Percentiles rank a stretch among this genome's conserved stretches.
Evolutionary conservation across 257 asterid species (phyloP).

Genomic region (Avicennia marina): DNA sequence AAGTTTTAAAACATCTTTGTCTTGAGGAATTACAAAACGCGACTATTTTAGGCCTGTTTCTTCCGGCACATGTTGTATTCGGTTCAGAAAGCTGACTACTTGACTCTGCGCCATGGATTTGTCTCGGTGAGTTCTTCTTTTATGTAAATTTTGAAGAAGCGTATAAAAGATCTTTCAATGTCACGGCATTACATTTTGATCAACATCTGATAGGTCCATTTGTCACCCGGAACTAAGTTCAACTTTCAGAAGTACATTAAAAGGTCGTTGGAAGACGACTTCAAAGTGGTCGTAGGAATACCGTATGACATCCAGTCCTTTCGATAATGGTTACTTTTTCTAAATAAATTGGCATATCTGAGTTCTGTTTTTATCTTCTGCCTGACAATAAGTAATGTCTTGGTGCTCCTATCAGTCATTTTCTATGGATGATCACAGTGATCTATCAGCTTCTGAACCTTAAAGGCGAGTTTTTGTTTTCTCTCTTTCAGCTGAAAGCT

Average conservation of each 20-base stretch:
- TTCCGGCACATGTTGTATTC: conserved; percentile 75
- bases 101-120: conserved; percentile 87
- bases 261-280: conserved; percentile 93
- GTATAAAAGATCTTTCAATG: too few relatives aligned
- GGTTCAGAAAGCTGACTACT: conserved; percentile 78
- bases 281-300: conserved; percentile 89
- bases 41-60: conserved; percentile 57
- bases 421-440: conserved; percentile 67
- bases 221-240: conserved; percentile 92
- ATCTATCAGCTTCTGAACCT: conserved; percentile 72
- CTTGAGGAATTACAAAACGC: neutral
- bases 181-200: neutral
- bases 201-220: conserved; percentile 57
- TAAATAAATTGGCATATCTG: neutral
- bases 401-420: conserved; percentile 45
- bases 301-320: conserved; percentile 37
- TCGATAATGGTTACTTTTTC: neutral
- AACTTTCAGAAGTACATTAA: conserved; percentile 93
- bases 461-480: conserved; percentile 37
- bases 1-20: too few relatives aligned
- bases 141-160: neutral
- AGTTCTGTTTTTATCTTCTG: neutral
- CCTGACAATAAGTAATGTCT: conserved; percentile 1
- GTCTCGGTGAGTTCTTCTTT: conserved; percentile 57
- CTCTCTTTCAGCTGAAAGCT: neutral